Conservation (phyloP, 2,329 filamentous ascomycete species). For the Talaromyces sp. region DNA sequence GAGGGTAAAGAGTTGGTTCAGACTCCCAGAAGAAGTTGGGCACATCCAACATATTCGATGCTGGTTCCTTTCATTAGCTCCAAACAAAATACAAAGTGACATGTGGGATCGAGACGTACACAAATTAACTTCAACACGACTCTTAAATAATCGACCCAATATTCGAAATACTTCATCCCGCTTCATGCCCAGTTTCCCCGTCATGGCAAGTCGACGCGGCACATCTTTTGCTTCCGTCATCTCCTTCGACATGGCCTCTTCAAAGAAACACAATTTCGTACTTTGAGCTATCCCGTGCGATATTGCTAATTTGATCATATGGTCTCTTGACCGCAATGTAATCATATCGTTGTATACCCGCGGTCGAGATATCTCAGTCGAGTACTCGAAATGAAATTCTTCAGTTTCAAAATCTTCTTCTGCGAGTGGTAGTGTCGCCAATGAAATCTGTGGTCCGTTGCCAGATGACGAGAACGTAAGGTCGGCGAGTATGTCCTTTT, state of each 20-base stretch:
- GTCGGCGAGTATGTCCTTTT: conserved; percentile 93
- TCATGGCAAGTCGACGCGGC: conserved; percentile 80
- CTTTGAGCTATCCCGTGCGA: conserved; percentile 96
- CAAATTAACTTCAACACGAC: conserved; percentile 91
- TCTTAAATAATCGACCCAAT: conserved; percentile 84
- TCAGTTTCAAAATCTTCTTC: conserved; percentile 95
- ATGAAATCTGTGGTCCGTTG: conserved; percentile 45
- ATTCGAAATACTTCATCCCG: conserved; percentile 89
- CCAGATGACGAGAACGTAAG: conserved; percentile 68
- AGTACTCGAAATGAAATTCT: conserved; percentile 98
- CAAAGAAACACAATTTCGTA: conserved; percentile 92
- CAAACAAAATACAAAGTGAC: too few relatives aligned
- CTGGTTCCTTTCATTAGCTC: conserved; percentile 42
- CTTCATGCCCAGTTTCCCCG: conserved; percentile 85
- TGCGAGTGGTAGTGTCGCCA: conserved; percentile 73
- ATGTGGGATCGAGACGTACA: too few relatives aligned
- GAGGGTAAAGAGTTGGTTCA: conserved; percentile 87
- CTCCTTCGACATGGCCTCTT: conserved; percentile 90
- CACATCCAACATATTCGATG: conserved; percentile 91
- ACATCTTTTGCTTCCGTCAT: conserved; percentile 92
- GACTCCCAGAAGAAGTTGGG: conserved; percentile 99
- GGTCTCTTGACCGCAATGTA: conserved; percentile 84
- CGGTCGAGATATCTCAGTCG: conserved; percentile 73
- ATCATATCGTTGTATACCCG: conserved; percentile 99
- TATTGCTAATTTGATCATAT: conserved; percentile 98